phyloP scores from a whole-genome alignment of 148 eudicot genomes.

The Arctostaphylos glauca region DNA sequence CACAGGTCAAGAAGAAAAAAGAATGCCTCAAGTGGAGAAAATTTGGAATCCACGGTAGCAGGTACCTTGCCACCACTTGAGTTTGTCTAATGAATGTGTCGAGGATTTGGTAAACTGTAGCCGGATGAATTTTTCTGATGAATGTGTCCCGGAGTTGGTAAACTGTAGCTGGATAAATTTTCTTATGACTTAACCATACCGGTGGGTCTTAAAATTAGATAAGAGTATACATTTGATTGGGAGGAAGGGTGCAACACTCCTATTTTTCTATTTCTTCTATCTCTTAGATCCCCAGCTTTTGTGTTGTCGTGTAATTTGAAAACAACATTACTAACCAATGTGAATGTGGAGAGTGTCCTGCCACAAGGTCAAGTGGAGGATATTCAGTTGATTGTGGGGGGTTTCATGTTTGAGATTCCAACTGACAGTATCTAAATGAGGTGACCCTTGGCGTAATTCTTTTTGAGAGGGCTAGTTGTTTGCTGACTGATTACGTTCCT shows the following conservation, averaged over 20 bases:
- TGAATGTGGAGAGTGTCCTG: neutral
- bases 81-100: neutral
- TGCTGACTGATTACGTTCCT: neutral
- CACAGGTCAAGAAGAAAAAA: constrained; percentile 54
- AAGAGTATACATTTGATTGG: neutral
- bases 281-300: neutral
- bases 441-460: neutral
- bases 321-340: neutral
- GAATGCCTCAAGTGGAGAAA: constrained; percentile 46
- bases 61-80: constrained; percentile 23
- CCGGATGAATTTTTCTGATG: neutral
- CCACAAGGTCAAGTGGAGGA: too few species aligned
- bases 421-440: neutral
- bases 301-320: neutral
- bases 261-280: neutral
- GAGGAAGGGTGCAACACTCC: neutral
- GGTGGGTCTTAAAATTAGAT: neutral
- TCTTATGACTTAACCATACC: neutral
- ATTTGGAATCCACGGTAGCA: constrained; percentile 38
- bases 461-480: neutral
- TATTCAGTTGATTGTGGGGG: too few species aligned
- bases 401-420: neutral
- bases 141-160: constrained; percentile 4
- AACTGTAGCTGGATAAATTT: neutral
- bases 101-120: neutral